Conservation (phyloP, 2,329 filamentous ascomycete genomes). For the Neospermospora avenae region DNA sequence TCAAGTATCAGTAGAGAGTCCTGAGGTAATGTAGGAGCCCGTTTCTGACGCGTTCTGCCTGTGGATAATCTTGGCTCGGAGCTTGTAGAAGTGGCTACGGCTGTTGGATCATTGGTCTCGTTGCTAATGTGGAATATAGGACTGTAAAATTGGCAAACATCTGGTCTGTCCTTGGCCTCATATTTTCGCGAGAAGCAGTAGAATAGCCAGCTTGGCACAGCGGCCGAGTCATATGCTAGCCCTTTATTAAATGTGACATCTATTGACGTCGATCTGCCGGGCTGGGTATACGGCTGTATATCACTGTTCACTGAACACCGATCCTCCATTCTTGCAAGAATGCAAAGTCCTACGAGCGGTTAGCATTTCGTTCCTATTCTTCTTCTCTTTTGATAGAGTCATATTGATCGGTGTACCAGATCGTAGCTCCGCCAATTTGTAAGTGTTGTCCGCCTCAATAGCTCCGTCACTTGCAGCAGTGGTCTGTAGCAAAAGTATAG, state of each 20-base stretch:
- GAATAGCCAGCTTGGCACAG: not conserved
- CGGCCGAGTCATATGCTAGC: not conserved
- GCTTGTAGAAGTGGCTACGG: not conserved
- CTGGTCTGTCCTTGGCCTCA: not conserved
- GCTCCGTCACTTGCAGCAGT: not conserved
- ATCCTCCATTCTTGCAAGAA: too few relatives aligned
- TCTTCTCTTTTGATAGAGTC: too few relatives aligned
- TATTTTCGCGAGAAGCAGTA: conserved; percentile 1
- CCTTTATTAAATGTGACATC: not conserved
- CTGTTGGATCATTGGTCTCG: not conserved
- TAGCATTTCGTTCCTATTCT: too few relatives aligned
- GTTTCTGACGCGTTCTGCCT: too few relatives aligned
- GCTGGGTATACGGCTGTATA: too few relatives aligned
- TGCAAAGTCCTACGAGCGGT: too few relatives aligned
- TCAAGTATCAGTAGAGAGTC: too few relatives aligned
- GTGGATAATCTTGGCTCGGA: not conserved
- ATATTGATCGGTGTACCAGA: not conserved
- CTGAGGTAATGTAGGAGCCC: too few relatives aligned
- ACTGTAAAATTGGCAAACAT: conserved; percentile 5
- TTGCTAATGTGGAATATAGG: not conserved
- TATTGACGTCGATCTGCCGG: too few relatives aligned
- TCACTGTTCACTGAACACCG: too few relatives aligned
- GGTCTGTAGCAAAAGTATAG: not conserved
- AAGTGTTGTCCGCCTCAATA: not conserved
- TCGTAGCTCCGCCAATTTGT: not conserved